Base-by-base conservation (phyloP, 768 basidiomycete species). In the Pleurotus cornucopiae region DNA sequence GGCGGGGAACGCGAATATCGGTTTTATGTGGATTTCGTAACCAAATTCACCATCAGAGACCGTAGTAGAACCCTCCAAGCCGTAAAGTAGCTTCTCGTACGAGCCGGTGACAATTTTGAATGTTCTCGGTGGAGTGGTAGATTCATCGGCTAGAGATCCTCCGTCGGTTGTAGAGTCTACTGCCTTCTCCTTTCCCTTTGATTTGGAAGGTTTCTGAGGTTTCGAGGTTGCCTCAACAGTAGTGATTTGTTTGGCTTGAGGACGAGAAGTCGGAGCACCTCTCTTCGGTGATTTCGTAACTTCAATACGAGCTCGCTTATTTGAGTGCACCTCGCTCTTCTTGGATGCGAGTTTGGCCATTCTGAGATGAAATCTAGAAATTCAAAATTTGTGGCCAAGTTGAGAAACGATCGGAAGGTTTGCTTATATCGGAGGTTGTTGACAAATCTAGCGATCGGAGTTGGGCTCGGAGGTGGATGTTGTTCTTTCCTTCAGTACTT, bases 31-130 rank as follows among this genome's bases (percentile, higher is more conserved):
- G 58, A 69, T 73, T 49, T 71, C 64, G 1, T 75, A 62, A 14
- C 67, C 65, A 2, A 63, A 62, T 39, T 70, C 65, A 5, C 71
- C 62, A 48, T 68, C 67, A n/a, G 34, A 67, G 55, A 14, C 72
- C 69, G 45, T 34, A 11, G 82, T 72, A 0, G 81, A 75, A 37
- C 88, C 92, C 57, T 92, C 81, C 14, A 97, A 75, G 11, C 95
- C 95, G 62, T 97, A 98, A 14, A 99, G 79, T 13, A 98, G 77
- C 65, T 95, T 97, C 76, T 99, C 97, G 70, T 98, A 99, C 14
- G 95, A 92, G 0, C 97, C 97, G 0, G 88, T 91, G 21, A 98
- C 76, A 60, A 98, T 71, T 70, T 91, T 88, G 78, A 97, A 98
- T 2, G 84, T 82, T 0, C 73, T 67, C 0, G 88, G 83, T 9